Conservation (phyloP, 1,139 yeast species). For the Protomyces macrosporus region DNA sequence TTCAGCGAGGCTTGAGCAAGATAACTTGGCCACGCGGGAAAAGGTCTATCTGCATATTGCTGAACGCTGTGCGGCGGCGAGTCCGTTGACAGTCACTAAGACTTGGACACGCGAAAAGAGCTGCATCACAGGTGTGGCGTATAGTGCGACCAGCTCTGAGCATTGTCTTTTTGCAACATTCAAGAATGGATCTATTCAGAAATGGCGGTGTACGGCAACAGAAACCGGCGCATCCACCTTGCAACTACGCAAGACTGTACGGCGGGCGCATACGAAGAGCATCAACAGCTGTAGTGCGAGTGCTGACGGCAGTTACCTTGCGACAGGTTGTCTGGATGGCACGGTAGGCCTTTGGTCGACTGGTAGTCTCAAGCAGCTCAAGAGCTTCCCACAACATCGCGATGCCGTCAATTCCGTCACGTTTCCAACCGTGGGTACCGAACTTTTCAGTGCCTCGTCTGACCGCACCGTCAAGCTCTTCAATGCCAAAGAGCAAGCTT, state of each 20-base stretch:
- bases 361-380: constrained; percentile 66
- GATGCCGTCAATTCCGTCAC: constrained; percentile 61
- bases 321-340: constrained; percentile 83
- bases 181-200: constrained; percentile 72
- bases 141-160: constrained; percentile 45
- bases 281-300: constrained; percentile 75
- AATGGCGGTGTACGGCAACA: constrained; percentile 51
- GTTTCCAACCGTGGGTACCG: constrained; percentile 76
- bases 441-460: constrained; percentile 85
- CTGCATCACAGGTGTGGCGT: constrained; percentile 39
- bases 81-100: neutral
- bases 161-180: constrained; percentile 58
- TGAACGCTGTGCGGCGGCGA: neutral
- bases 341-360: constrained; percentile 80
- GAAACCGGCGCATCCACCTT: constrained; percentile 51
- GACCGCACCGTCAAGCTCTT: constrained; percentile 86
- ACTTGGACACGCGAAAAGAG: constrained; percentile 47
- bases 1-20: constrained; percentile 71
- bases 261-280: constrained; percentile 59
- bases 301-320: constrained; percentile 80
- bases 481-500: constrained; percentile 78
- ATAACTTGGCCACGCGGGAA: constrained; percentile 47
- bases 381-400: constrained; percentile 64
- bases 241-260: constrained; percentile 44
- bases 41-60: constrained; percentile 22